Conservation (phyloP, 2,329 filamentous ascomycete species). For the Alternaria longipes region DNA sequence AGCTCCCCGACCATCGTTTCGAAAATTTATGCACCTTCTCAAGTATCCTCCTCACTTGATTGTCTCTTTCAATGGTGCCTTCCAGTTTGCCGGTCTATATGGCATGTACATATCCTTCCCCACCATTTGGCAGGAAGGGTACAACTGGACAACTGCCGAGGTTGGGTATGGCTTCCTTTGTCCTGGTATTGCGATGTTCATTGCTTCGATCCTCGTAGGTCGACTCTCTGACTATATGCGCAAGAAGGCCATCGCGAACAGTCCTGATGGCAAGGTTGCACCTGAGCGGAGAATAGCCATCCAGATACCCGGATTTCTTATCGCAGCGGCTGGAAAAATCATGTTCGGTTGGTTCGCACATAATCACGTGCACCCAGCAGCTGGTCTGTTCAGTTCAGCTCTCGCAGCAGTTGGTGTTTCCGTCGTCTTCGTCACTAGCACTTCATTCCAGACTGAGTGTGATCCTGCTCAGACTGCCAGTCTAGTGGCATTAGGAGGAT, state of each 20-base stretch:
- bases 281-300: constrained; percentile 54
- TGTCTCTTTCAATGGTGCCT: constrained; percentile 40
- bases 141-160: constrained; percentile 48
- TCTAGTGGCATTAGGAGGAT: constrained; percentile 53
- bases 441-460: constrained; percentile 55
- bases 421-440: constrained; percentile 55
- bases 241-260: constrained; percentile 38
- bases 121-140: constrained; percentile 36
- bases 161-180: constrained; percentile 52
- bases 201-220: constrained; percentile 52
- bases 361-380: constrained; percentile 31
- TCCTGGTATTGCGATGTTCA: constrained; percentile 44
- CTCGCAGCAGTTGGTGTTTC: constrained; percentile 41
- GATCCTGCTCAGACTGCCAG: constrained; percentile 52
- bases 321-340: constrained; percentile 50
- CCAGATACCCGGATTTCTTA: constrained; percentile 54
- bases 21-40: constrained; percentile 36
- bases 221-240: constrained; percentile 51
- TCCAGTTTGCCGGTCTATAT: constrained; percentile 42
- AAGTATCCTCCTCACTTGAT: constrained; percentile 42
- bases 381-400: not conserved
- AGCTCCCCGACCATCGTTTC: constrained; percentile 34
- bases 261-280: constrained; percentile 36
- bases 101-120: constrained; percentile 40
- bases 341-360: constrained; percentile 56